Conservation (phyloP, 1,284 basidiomycete genomes). For the Cryptococcus depauperatus region DNA sequence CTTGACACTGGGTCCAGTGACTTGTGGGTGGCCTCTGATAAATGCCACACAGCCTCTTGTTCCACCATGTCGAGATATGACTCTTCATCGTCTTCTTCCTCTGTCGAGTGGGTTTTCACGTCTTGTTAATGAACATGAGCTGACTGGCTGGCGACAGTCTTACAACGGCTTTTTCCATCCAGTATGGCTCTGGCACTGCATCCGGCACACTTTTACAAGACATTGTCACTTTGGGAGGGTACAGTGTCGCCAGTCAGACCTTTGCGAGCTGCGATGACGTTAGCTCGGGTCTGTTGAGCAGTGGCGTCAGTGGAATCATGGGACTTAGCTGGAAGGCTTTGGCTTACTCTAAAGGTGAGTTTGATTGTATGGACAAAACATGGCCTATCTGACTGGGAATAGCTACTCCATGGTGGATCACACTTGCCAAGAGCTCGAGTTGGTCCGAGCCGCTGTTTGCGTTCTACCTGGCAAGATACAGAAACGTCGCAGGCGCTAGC, state of each 20-base stretch:
- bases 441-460: conserved; percentile 67
- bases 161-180: conserved; percentile 32
- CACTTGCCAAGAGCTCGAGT: conserved; percentile 52
- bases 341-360: conserved; percentile 42
- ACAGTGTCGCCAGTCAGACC: conserved; percentile 59
- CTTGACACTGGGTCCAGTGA: conserved; percentile 54
- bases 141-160: conserved; percentile 12
- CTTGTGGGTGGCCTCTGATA: conserved; percentile 44
- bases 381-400: neutral
- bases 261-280: conserved; percentile 50
- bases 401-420: conserved; percentile 52
- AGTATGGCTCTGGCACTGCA: conserved; percentile 57
- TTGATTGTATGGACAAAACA: neutral
- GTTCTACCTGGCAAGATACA: conserved; percentile 69
- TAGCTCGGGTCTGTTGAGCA: conserved; percentile 38
- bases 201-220: conserved; percentile 63
- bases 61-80: conserved; percentile 26
- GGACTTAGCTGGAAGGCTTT: conserved; percentile 48
- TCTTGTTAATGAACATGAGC: neutral
- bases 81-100: conserved; percentile 11
- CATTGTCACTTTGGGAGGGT: conserved; percentile 69
- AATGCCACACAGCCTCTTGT: conserved; percentile 25
- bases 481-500: conserved; percentile 51
- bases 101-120: conserved; percentile 10
- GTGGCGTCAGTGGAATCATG: conserved; percentile 47